phyloP scores from a whole-genome alignment of 805 yeast species.

The Wilhelminamyces savonicus region DNA sequence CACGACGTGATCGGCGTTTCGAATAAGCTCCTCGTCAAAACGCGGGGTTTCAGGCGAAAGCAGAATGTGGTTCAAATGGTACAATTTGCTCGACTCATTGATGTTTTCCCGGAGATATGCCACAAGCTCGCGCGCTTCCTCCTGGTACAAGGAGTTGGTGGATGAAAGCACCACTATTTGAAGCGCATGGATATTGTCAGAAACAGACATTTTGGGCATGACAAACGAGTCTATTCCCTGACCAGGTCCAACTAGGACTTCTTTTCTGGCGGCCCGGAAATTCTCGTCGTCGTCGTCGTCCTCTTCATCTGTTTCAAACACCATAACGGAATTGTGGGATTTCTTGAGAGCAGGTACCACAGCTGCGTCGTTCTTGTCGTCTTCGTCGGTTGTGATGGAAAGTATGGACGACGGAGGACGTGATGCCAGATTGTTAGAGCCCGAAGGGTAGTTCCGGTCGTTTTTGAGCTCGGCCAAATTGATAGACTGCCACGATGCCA shows the following conservation, averaged over 20 bases:
- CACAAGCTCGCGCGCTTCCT: not conserved
- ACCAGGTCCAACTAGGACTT: too few species aligned
- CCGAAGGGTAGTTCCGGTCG: too few species aligned
- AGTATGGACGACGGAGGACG: slow-evolving; percentile 14
- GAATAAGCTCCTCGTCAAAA: slow-evolving; percentile 12
- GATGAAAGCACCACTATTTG: too few species aligned
- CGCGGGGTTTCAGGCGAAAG: slow-evolving; percentile 2
- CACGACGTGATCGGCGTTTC: slow-evolving; percentile 22
- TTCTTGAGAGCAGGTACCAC: slow-evolving; percentile 14
- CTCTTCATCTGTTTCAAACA: slow-evolving; percentile 38
- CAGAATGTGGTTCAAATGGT: too few species aligned
- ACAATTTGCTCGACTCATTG: slow-evolving; percentile 1
- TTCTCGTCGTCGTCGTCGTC: slow-evolving; percentile 16
- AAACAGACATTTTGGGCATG: slow-evolving; percentile 31
- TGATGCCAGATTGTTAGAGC: slow-evolving; percentile 7
- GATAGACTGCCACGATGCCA: too few species aligned
- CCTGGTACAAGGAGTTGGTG: not conserved
- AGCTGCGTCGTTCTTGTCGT: slow-evolving; percentile 9
- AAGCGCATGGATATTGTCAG: slow-evolving; percentile 11
- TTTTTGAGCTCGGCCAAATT: too few species aligned
- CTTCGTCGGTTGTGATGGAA: slow-evolving; percentile 23
- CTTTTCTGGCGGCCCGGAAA: too few species aligned
- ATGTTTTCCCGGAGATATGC: not conserved
- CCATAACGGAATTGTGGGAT: slow-evolving; percentile 26
- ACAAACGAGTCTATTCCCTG: too few species aligned